Base-by-base conservation (phyloP, 2,329 filamentous ascomycete genomes). In the Neofusicoccum ribis region DNA sequence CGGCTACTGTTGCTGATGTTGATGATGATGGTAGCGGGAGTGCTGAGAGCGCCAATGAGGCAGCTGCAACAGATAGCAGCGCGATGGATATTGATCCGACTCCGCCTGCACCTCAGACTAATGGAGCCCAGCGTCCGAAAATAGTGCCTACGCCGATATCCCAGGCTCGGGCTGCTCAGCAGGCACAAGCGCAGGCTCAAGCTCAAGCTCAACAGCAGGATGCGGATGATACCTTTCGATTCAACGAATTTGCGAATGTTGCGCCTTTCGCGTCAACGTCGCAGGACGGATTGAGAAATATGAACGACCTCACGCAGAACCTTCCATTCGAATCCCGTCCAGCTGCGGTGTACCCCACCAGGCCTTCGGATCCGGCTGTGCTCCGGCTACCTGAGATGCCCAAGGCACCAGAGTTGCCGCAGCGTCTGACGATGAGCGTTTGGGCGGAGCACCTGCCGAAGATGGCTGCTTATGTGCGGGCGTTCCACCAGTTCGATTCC, bases 321-420 rank as follows among this genome's bases (percentile, higher is more conserved):
- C 78, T 89, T 2, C 87, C 87, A 3, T 89, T 89, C 71, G 74
- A 84, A 65, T 89, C 87, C 1, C 79, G 83, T 46, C 72, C 86
- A 3, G 79, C 81, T 5, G 77, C 78, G 34, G 70, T 75, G 4
- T 75, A 81, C 34, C 80, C 79, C 6, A 79, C 76, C 6, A 79
- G 80, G 63, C 68, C 68, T 65, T 77, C 71, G 67, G 74, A 69
- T 60, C 79, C 73, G 67, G 77, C 67, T 71, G 77, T 69, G 67
- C 76, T 86, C 9, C 76, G 80, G 31, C 78, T 84, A 3, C 85
- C 85, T 0, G 79, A 80, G 5, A 80, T 84, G 6, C 86, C 86
- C 0, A 79, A 80, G 63, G 76, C 82, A 3, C 86, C 87, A 3
- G 70, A 67, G 43, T 71, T 75, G 2, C 84, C 72, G 36, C 71